Base-by-base conservation (phyloP, 2,329 filamentous ascomycete species). In the Chaetomium strumarium region DNA sequence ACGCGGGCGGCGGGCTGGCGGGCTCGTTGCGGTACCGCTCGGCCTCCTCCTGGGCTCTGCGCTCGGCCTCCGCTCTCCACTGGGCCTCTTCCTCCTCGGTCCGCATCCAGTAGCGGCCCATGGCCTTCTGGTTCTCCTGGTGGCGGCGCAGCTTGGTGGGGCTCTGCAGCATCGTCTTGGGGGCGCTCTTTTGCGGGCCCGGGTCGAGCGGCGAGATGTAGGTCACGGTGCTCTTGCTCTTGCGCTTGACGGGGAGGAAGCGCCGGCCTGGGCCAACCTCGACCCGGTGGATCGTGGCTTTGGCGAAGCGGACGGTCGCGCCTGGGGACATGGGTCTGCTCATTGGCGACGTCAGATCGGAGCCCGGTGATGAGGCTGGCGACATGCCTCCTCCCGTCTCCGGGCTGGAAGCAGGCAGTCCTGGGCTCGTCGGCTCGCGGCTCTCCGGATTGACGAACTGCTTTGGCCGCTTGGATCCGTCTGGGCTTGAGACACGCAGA, bases 51-150 rank as follows among this genome's bases (percentile, higher is more conserved):
- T 55, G 54, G 1, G 62, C 62, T 30, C 52, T 55, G 14, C 53
- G 40, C 34, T 55, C 60, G n/a, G 59, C 59, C 39, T 62, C 61
- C 2, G 54, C 57, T 16, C 62, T 49, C 55, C 53, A 57, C 49
- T 55, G 51, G 5, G 58, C 58, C 49, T 64, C 62, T 12, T 63
- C 62, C 46, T 63, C 61, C 51, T 64, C 62, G 2, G 59, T 62
- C 9, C 59, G 55, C 16, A 58, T 42, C 62, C 62, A 64, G 43
- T 64, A 64, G 17, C 61, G 46, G 11, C 57, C 57, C 61, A 64
- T 63, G 20, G 62, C 62, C 30, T 49, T 55, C 47, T 64, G 62
- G 50, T 63, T 63, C 48, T 62, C 57, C 43, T 61, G 58, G 38
- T 63, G 62, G 9, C 62, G 49, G 16, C 59, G 49, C 49, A 60